Conservation (phyloP, 2,329 filamentous ascomycete species). For the Microcera coccophila region DNA sequence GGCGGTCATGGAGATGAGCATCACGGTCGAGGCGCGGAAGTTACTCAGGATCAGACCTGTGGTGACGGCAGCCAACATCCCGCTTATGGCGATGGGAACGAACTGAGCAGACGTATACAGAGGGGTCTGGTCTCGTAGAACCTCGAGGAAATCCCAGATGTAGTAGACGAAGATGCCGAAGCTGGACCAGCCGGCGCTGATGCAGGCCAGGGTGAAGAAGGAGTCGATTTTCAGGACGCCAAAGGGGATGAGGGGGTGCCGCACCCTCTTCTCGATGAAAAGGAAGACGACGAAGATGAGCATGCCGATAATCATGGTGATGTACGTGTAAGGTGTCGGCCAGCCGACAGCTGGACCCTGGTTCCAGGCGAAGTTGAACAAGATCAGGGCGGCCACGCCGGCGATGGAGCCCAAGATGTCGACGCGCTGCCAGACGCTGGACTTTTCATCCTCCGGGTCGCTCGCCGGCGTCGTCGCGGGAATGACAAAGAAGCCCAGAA, state of each 20-base stretch:
- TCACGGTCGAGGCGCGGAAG: slow-evolving; percentile 47
- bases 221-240: slow-evolving; percentile 7
- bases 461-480: slow-evolving; percentile 33
- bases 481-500: slow-evolving; percentile 1
- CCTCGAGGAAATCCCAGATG: slow-evolving; percentile 31
- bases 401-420: slow-evolving; percentile 24
- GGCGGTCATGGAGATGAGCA: slow-evolving; percentile 38
- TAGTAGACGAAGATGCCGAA: slow-evolving; percentile 12
- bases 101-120: slow-evolving; percentile 44
- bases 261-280: slow-evolving; percentile 6
- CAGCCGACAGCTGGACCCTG: slow-evolving; percentile 60
- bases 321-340: slow-evolving; percentile 52
- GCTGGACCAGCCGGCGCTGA: slow-evolving; percentile 8
- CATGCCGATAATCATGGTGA: slow-evolving; percentile 54
- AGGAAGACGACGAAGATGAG: slow-evolving; percentile 33
- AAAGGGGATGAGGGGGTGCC: slow-evolving; percentile 5
- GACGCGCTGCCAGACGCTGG: slow-evolving; percentile 1
- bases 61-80: slow-evolving; percentile 43
- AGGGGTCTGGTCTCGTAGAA: slow-evolving; percentile 39
- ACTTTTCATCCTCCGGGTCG: slow-evolving; percentile 17
- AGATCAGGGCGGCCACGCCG: slow-evolving; percentile 53
- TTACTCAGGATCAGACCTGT: slow-evolving; percentile 40
- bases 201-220: slow-evolving; percentile 9
- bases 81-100: slow-evolving; percentile 41
- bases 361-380: slow-evolving; percentile 67